Percentiles rank a stretch among this genome's conserved stretches.
Conservation (phyloP, 805 yeast genomes). For the Scheffersomyces spartinae region DNA sequence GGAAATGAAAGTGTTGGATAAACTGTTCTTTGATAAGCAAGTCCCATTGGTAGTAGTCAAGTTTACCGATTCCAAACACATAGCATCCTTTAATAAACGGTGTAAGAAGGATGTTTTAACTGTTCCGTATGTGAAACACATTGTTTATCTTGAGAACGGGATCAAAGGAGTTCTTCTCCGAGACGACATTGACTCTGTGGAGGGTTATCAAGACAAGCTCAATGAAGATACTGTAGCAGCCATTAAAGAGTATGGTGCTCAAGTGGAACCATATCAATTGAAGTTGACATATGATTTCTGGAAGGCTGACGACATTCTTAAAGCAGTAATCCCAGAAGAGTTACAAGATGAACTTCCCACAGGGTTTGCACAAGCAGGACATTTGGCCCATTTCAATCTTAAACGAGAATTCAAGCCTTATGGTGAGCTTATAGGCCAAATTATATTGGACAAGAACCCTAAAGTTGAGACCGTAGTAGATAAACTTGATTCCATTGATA, state of each 20-base stretch:
- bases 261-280: constrained; percentile 41
- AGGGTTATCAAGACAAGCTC: constrained; percentile 25
- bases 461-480: constrained; percentile 82
- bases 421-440: constrained; percentile 75
- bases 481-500: constrained; percentile 77
- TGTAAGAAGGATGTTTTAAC: constrained; percentile 52
- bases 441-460: constrained; percentile 78
- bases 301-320: constrained; percentile 80
- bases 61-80: constrained; percentile 52
- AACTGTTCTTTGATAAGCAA: constrained; percentile 45
- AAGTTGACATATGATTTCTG: constrained; percentile 65
- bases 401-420: constrained; percentile 77
- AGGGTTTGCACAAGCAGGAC: constrained; percentile 90
- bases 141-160: constrained; percentile 32
- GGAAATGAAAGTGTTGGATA: constrained; percentile 55
- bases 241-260: constrained; percentile 36
- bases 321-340: constrained; percentile 65
- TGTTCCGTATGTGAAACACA: constrained; percentile 60
- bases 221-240: constrained; percentile 31
- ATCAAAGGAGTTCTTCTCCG: constrained; percentile 50
- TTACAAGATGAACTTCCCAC: constrained; percentile 67
- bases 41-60: constrained; percentile 55
- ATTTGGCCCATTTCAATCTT: constrained; percentile 85
- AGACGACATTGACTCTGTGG: constrained; percentile 32
- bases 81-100: constrained; percentile 51